Evolutionary conservation across 1,284 basidiomycete species (phyloP).

Genomic region (Mycosarcoma mackinlayi): DNA sequence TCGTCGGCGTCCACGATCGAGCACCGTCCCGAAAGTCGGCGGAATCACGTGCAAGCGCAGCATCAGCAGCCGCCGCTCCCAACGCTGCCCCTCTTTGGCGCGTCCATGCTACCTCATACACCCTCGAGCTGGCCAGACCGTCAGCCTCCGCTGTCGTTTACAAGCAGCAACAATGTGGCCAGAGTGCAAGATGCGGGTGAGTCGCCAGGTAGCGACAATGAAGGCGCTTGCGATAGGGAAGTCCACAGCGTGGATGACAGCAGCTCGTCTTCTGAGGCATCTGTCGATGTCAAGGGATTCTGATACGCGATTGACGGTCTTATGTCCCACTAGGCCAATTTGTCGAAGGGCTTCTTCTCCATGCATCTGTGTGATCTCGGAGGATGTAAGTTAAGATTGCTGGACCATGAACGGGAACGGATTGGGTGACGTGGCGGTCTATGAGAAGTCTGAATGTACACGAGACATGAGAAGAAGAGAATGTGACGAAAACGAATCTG

Average conservation of each 20-base stretch:
- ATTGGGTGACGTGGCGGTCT: no score
- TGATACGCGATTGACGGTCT: no score
- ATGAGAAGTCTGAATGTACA: no score
- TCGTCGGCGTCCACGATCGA: not conserved
- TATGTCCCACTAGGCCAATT: no score
- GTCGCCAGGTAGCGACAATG: not conserved
- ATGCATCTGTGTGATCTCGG: no score
- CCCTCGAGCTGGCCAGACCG: not conserved
- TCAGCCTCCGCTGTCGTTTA: slow-evolving; percentile 1
- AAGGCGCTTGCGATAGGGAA: not conserved
- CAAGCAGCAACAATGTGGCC: slow-evolving; percentile 1
- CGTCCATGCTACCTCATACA: not conserved
- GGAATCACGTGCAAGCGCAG: slow-evolving; percentile 1
- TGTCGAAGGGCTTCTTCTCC: no score
- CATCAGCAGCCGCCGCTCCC: not conserved
- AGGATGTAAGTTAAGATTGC: not conserved
- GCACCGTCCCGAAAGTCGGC: not conserved
- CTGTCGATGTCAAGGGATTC: not conserved
- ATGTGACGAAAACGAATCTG: no score
- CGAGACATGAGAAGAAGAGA: no score
- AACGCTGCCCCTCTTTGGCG: slow-evolving; percentile 1
- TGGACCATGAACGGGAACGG: no score
- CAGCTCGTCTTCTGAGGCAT: not conserved
- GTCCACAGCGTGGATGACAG: no score
- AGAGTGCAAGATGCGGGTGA: slow-evolving; percentile 1